Evolutionary conservation across 345 rosid genomes (phyloP), one percentile per base, ranked within the genome.

Genomic region (Boechera divaricarpa): DNA sequence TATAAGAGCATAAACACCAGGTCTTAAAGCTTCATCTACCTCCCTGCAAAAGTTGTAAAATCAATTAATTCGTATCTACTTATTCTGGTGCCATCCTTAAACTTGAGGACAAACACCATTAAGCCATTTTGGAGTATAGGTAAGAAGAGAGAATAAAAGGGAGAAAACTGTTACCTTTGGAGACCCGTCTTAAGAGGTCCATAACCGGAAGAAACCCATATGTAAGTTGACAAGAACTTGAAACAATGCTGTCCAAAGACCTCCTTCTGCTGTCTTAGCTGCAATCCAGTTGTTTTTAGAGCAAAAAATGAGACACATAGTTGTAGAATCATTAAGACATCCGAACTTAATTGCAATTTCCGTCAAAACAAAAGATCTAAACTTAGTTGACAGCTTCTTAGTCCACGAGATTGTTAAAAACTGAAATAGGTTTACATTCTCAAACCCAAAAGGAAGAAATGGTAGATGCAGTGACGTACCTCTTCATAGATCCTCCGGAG

Each of bases 401-500:
- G 36, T 55, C 36, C 58, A 65, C 47, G 10, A 44, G 26, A 56
- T 35, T 38, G 60, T 24, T 10, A 36, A 65, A 44, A 36, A 44
- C 15, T 9, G 33, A 59, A 33, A 60, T 38, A 55, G 21, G 36
- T 64, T 39, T 29, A 31, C 61, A 52, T 63, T 52, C 54, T 55
- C 52, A 45, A 57, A 28, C 38, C 12, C 66, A 47, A 67, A 48
- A 61, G 24, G 47, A 69, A 11, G 49, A 45, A 31, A 56, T 10
- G 64, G 67, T 5, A 41, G 12, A 63, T 55, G 45, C 35, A 77
- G 60, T 16, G 57, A 39, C 31, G 6, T 64, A 95, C 99, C 99
- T 95, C 99, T 87, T 95, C 97, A 38, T 91, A 92, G 72, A 92
- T 89, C 81, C 99, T 91, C 62, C 97, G 87, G 12, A 91, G 87